Evolutionary conservation across 495 filamentous ascomycete species (phyloP).

Genomic region (Talaromyces liani): DNA sequence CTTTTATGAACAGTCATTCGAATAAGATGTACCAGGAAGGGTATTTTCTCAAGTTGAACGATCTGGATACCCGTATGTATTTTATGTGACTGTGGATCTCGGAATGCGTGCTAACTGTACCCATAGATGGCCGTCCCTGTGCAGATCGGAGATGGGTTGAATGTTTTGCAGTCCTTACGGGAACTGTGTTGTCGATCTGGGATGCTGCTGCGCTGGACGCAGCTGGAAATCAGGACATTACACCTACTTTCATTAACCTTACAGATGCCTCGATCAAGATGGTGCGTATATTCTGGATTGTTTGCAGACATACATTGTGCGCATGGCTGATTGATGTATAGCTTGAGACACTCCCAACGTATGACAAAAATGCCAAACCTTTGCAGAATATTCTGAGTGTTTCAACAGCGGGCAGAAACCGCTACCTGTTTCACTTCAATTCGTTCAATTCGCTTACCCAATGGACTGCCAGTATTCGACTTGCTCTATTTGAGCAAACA

Average conservation of each 20-base stretch:
- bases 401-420: conserved; percentile 89
- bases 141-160: conserved; percentile 87
- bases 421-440: conserved; percentile 93
- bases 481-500: conserved; percentile 91
- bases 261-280: conserved; percentile 96
- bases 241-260: conserved; percentile 94
- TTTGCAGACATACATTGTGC: neutral
- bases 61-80: conserved; percentile 76
- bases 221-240: conserved; percentile 75
- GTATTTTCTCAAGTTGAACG: conserved; percentile 93
- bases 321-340: conserved; percentile 23
- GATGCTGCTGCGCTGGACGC: conserved; percentile 90
- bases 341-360: conserved; percentile 88
- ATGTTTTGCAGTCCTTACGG: conserved; percentile 94
- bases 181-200: conserved; percentile 92
- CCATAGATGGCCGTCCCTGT: conserved; percentile 74
- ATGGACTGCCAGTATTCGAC: conserved; percentile 91
- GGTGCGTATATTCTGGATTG: conserved; percentile 43
- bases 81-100: neutral
- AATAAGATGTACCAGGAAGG: conserved; percentile 98
- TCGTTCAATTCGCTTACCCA: conserved; percentile 87
- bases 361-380: conserved; percentile 61
- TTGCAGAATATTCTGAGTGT: conserved; percentile 92
- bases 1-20: conserved; percentile 84
- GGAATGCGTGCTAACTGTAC: conserved; percentile 9